These are phyloP conservation scores for Dactylellina haptotyla DNA, from an alignment of 2,329 filamentous ascomycete species.

Conservation along the genomic window DNA sequence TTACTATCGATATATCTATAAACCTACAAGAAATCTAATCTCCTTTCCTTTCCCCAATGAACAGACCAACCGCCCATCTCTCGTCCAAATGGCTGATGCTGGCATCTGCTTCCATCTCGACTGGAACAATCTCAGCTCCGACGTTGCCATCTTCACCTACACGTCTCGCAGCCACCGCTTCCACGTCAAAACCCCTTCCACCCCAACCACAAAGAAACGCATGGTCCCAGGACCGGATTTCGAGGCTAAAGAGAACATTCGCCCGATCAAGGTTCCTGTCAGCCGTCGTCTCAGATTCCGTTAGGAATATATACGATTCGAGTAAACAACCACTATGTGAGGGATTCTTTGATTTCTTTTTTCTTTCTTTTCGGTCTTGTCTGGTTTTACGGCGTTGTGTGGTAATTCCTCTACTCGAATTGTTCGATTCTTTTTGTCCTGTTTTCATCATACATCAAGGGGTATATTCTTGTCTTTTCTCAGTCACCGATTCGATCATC, in stretches of 20 bases:
- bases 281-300: not conserved
- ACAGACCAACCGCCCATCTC: slow-evolving; percentile 3
- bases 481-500: no score
- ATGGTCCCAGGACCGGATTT: not conserved
- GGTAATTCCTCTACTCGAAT: not conserved
- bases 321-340: not conserved
- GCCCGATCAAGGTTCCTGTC: slow-evolving; percentile 1
- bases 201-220: not conserved
- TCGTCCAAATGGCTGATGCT: slow-evolving; percentile 19
- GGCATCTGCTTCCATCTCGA: slow-evolving; percentile 22
- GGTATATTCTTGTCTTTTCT: no score
- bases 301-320: not conserved
- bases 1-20: not conserved
- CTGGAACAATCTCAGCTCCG: slow-evolving; percentile 12
- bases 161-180: no score
- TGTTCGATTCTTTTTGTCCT: not conserved
- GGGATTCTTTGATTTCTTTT: not conserved
- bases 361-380: not conserved
- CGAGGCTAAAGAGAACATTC: slow-evolving; percentile 40
- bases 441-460: not conserved
- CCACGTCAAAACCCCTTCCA: no score
- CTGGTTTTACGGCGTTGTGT: no score
- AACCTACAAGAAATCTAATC: not conserved
- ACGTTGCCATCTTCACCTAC: slow-evolving; percentile 19
- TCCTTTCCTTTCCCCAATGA: not conserved